Base-by-base conservation (phyloP, 352 stramenopile species). In the Globisporangium recalcitrans region DNA sequence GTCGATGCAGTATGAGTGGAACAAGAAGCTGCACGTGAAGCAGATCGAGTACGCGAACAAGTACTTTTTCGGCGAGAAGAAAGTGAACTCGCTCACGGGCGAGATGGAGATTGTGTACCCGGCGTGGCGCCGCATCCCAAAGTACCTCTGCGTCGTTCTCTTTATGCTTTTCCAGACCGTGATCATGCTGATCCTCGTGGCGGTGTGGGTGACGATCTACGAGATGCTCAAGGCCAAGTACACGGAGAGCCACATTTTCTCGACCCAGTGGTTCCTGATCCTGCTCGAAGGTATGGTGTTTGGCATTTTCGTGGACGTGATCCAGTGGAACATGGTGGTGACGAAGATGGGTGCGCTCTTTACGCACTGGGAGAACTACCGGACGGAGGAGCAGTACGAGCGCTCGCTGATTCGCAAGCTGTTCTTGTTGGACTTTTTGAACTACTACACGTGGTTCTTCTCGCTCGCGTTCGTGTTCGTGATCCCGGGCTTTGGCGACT, bases 381-480 rank as follows among this genome's bases (percentile, higher is more conserved):
- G 74, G 19, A 96, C 87, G 0, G 82, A 92, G 52, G 87, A 96
- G 63, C 78, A 90, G 63, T 93, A 88, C 62, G 87, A 96, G 62
- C 87, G 80, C 53, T 74, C 85, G 14, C 65, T 96, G 34, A 87
- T 96, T 52, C 78, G 82, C 14, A 94, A 96, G 62, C 70, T 96
- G 13, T 92, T 96, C 48, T 38, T 92, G 44, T 65, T 96, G 26
- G 87, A 96, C 53, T 96, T 96, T 52, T 69, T 96, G 29, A 96
- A 96, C 73, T 96, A 96, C 74, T 96, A 93, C 71, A 96, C 85
- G 58, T 96, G 87, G 87, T 96, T 96, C 70, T 96, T 96, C 67
- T 91, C 79, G 64, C 80, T 96, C 34, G 85, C 87, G 14, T 96
- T 96, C 64, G 74, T 96, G 14, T 94, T 92, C 60, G 87, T 94